phyloP scores from a whole-genome alignment of 148 eudicot genomes.

The Fagopyrum esculentum region DNA sequence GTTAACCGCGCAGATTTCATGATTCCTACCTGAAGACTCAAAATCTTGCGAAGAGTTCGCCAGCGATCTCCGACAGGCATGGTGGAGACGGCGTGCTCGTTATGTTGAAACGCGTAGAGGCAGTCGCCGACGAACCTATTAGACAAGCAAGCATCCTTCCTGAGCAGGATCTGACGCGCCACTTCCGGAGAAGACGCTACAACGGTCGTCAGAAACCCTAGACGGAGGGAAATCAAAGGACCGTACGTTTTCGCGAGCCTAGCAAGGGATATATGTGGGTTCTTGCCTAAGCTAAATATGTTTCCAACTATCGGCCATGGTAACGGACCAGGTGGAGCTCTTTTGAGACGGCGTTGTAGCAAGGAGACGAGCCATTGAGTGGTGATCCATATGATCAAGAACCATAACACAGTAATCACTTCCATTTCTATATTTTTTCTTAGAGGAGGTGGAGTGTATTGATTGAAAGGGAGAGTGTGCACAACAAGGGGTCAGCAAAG shows the following conservation, averaged over 20 bases:
- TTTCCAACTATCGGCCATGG: conserved; percentile 10
- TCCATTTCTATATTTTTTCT: neutral
- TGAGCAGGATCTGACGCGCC: conserved; percentile 9
- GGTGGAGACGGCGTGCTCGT: neutral
- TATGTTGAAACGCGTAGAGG: neutral
- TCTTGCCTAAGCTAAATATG: conserved; percentile 8
- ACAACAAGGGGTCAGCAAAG: too few species aligned
- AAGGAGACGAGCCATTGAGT: neutral
- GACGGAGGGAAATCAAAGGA: conserved; percentile 4
- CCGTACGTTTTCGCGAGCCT: conserved; percentile 5
- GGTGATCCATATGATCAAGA: neutral
- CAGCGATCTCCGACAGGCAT: neutral
- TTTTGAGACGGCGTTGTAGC: neutral
- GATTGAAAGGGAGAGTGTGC: too few species aligned
- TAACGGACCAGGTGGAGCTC: conserved; percentile 12
- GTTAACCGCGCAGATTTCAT: neutral
- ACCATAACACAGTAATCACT: neutral
- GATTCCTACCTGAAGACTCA: neutral
- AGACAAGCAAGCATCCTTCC: conserved; percentile 10
- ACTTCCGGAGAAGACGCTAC: conserved; percentile 6
- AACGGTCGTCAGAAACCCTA: conserved; percentile 4
- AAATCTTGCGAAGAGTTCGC: conserved; percentile 5
- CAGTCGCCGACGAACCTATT: conserved; percentile 6
- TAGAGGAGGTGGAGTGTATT: too few species aligned
- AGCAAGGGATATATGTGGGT: conserved; percentile 7